Evolutionary conservation across 1,139 yeast species (phyloP).

Genomic region (Protomyces gravidus): DNA sequence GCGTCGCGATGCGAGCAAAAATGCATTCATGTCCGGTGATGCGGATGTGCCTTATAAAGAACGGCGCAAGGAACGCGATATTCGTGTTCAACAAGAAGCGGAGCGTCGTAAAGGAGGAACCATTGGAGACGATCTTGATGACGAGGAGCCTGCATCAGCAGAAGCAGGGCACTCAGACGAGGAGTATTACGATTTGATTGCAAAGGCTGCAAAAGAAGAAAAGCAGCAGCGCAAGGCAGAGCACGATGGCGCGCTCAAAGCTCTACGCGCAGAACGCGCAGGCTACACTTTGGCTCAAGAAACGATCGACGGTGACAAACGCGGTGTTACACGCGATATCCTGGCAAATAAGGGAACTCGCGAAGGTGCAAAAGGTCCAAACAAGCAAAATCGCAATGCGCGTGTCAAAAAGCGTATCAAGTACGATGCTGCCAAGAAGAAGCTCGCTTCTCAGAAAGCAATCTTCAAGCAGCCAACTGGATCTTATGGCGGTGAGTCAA

Average conservation of each 20-base stretch:
- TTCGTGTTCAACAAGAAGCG: constrained; percentile 81
- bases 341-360: constrained; percentile 84
- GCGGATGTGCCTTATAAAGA: constrained; percentile 90
- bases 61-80: constrained; percentile 81
- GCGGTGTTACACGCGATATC: constrained; percentile 91
- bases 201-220: constrained; percentile 49
- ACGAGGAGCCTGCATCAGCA: constrained; percentile 41
- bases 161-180: constrained; percentile 51
- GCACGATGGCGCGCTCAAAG: constrained; percentile 55
- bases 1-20: constrained; percentile 41
- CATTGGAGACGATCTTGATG: constrained; percentile 54
- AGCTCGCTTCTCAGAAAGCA: constrained; percentile 81
- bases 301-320: constrained; percentile 64
- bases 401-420: constrained; percentile 98
- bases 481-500: constrained; percentile 89
- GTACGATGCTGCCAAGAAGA: constrained; percentile 92
- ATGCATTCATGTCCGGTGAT: constrained; percentile 61
- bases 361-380: constrained; percentile 67
- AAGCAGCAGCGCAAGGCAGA: constrained; percentile 59
- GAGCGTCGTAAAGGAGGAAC: constrained; percentile 66
- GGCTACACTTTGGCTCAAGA: constrained; percentile 67
- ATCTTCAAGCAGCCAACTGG: constrained; percentile 67
- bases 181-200: constrained; percentile 35
- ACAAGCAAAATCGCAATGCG: constrained; percentile 89
- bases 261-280: constrained; percentile 67